Percentiles rank a stretch among this genome's conserved stretches.
phyloP scores from a whole-genome alignment of 2,329 filamentous ascomycete genomes.

The Phoma herbarum region DNA sequence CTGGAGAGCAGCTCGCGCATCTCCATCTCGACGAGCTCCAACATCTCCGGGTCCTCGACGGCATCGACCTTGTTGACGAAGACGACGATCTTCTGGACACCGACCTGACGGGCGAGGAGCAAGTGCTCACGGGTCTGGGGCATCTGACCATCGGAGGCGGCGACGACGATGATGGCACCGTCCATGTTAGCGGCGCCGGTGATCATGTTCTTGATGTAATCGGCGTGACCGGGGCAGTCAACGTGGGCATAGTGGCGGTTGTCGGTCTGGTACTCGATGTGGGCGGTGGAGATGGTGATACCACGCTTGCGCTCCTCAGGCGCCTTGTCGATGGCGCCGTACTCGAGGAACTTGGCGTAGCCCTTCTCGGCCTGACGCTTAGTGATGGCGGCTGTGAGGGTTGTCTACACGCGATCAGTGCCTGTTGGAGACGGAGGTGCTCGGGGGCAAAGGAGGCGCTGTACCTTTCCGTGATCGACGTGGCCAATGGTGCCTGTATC shows the following conservation, averaged over 20 bases:
- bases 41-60: conserved; percentile 97
- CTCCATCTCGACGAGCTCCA: conserved; percentile 99
- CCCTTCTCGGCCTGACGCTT: conserved; percentile 97
- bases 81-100: conserved; percentile 97
- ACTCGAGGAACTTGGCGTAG: conserved; percentile 92
- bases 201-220: conserved; percentile 99
- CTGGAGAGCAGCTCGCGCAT: conserved; percentile 94
- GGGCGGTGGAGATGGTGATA: conserved; percentile 98
- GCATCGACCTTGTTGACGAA: conserved; percentile 99
- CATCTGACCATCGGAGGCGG: conserved; percentile 99
- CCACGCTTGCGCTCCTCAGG: conserved; percentile 99
- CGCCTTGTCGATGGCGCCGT: conserved; percentile 98
- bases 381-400: conserved; percentile 97
- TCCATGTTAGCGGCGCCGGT: conserved; percentile 99
- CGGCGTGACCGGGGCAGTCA: conserved; percentile 99
- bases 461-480: conserved; percentile 98
- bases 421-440: conserved; percentile 20
- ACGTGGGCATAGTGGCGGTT: conserved; percentile 98
- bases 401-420: conserved; percentile 71
- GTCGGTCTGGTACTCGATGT: conserved; percentile 98
- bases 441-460: conserved; percentile 22
- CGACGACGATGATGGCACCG: conserved; percentile 97
- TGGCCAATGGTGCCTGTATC: conserved; percentile 89
- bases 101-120: conserved; percentile 96
- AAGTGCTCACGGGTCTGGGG: conserved; percentile 99